A percentile compares a stretch with the other conserved stretches of the same genome.
Conservation (phyloP, 768 basidiomycete genomes). For the Boletus eberwhitei region DNA sequence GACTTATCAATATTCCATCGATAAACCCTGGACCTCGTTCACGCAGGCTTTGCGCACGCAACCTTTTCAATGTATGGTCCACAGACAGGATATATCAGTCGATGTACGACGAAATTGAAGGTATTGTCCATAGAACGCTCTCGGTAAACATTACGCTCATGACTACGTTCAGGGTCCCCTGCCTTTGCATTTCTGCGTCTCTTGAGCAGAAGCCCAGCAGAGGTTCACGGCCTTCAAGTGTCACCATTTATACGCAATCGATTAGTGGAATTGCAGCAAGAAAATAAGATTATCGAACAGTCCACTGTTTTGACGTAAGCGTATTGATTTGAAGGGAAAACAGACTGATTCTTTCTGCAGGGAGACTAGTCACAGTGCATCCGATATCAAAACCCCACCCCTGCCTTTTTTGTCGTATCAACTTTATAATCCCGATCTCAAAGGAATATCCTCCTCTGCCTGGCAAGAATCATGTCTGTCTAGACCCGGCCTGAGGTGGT, state of each 20-base stretch:
- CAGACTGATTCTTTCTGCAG: slow-evolving; percentile 14
- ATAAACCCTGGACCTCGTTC: slow-evolving; percentile 46
- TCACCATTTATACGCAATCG: slow-evolving; percentile 59
- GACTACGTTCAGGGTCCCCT: slow-evolving; percentile 41
- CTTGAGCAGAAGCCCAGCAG: slow-evolving; percentile 57
- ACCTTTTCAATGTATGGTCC: slow-evolving; percentile 88
- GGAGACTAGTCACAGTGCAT: slow-evolving; percentile 17
- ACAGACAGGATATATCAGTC: slow-evolving; percentile 76
- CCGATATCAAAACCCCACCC: slow-evolving; percentile 16
- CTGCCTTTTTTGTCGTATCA: slow-evolving; percentile 27
- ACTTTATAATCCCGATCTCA: slow-evolving; percentile 46
- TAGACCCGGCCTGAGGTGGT: slow-evolving; percentile 77
- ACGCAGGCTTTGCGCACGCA: slow-evolving; percentile 54
- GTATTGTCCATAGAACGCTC: slow-evolving; percentile 36
- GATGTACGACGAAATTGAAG: slow-evolving; percentile 49
- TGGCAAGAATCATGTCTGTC: slow-evolving; percentile 84
- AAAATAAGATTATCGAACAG: slow-evolving; percentile 38
- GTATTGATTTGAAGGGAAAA: slow-evolving; percentile 1
- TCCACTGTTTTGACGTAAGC: slow-evolving; percentile 45
- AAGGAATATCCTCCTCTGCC: slow-evolving; percentile 53
- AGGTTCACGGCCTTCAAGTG: slow-evolving; percentile 58
- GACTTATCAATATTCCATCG: slow-evolving; percentile 61
- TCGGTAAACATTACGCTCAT: background rate
- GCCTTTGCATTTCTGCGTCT: slow-evolving; percentile 78
- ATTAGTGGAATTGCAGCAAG: slow-evolving; percentile 46